Evolutionary conservation across 2,329 filamentous ascomycete genomes (phyloP), one percentile per base, ranked within the genome.

Genomic region (Nannizziopsis barbatae): DNA sequence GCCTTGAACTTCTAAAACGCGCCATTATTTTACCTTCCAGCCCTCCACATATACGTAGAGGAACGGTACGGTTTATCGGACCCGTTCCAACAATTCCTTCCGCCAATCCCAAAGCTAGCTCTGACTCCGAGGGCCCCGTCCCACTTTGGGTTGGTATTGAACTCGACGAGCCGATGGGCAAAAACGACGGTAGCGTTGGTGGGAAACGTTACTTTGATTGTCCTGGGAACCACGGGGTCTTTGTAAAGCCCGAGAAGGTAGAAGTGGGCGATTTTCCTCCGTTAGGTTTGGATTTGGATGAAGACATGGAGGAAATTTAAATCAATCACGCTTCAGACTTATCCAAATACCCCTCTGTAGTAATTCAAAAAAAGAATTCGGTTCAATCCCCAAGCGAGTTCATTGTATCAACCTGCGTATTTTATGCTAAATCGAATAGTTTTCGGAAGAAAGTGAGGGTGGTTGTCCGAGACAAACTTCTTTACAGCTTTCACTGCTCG

Each of bases 161-260:
- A 52, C 69, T 82, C 35, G 79, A 83, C 58, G 79, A 83, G 62
- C 79, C 79, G 1, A 76, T 73, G 7, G 79, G 79, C 20, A 80
- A 80, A 66, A 83, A 83, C 57, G 76, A 82, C 56, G 79, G 79
- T 4, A 71, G 65, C 35, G 64, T 72, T 2, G 68, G 67, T 49
- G 71, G 70, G 12, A 63, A 66, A 54, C 67, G 71, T 47, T 80
- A 81, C 61, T 83, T 82, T 51, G 59, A 62, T 17, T 73, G 75
- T 52, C 72, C 71, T 36, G 66, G 63, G 38, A 70, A 71, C 15
- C 75, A 74, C 33, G 79, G 79, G 11, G 75, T 77, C 9, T 80
- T 82, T 58, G 75, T 80, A 1, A 71, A 79, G 53, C 74, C 79
- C 9, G 79, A 81, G 57, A 74, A 78, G 55, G 71, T 81, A 10